Evolutionary conservation across 441 rosid genomes (phyloP).

Genomic region (Flueggea neowawraea): DNA sequence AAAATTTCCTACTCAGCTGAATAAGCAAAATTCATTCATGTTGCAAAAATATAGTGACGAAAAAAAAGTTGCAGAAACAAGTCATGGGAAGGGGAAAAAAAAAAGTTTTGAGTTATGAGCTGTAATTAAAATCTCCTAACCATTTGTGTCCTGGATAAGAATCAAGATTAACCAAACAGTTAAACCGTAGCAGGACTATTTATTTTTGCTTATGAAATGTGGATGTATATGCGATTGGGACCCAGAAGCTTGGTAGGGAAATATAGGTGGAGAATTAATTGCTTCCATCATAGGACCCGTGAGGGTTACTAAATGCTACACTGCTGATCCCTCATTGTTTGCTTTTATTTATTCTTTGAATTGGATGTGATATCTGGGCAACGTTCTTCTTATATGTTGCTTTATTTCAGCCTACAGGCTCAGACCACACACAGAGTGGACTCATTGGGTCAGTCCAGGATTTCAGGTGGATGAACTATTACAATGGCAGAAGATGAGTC

Average conservation of each 20-base stretch:
- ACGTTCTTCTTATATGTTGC: neutral
- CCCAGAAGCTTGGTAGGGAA: constrained; percentile 17
- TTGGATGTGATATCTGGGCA: neutral
- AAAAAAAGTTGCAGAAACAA: too few relatives aligned
- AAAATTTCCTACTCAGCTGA: too few relatives aligned
- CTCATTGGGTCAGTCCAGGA: too few relatives aligned
- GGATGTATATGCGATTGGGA: constrained; percentile 1
- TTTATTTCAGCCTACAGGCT: neutral
- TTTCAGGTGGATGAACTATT: too few relatives aligned
- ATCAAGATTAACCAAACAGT: neutral
- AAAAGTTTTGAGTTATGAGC: too few relatives aligned
- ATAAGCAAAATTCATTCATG: too few relatives aligned
- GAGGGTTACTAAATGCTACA: constrained; percentile 15
- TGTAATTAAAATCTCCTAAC: too few relatives aligned
- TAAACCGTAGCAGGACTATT: neutral
- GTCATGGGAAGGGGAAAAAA: too few relatives aligned
- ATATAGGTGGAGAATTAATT: constrained; percentile 23
- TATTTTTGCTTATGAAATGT: neutral
- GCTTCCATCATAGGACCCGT: constrained; percentile 42
- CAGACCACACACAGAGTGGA: too few relatives aligned
- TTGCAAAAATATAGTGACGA: too few relatives aligned
- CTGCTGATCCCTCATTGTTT: neutral
- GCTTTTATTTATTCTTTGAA: neutral
- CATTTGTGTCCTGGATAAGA: too few relatives aligned
- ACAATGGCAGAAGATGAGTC: too few relatives aligned